These are phyloP conservation scores for Penicillium waksmanii DNA, from an alignment of 495 filamentous ascomycete genomes.

Conservation along the genomic window DNA sequence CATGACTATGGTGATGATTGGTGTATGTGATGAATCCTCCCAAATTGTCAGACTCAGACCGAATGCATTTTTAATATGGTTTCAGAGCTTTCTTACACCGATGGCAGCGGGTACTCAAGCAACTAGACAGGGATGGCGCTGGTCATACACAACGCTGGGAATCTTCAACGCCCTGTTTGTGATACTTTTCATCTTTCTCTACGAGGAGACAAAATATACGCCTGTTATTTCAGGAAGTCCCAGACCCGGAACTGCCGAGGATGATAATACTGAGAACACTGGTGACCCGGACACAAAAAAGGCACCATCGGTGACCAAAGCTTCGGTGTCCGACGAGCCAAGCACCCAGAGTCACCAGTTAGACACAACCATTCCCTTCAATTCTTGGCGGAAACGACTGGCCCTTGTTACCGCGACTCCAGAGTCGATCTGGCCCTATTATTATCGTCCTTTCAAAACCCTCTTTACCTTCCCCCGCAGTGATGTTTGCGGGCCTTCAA, in stretches of 20 bases:
- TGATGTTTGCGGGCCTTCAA: slow-evolving; percentile 44
- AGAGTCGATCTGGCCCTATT: slow-evolving; percentile 40
- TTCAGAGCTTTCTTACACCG: slow-evolving; percentile 38
- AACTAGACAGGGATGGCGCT: slow-evolving; percentile 36
- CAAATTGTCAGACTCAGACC: not conserved
- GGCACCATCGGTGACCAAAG: slow-evolving; percentile 6
- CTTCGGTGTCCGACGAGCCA: slow-evolving; percentile 10
- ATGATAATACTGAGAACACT: slow-evolving; percentile 1
- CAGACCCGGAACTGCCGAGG: not conserved
- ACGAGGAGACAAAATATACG: slow-evolving; percentile 44
- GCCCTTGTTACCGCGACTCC: slow-evolving; percentile 30
- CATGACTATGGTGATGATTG: slow-evolving; percentile 41
- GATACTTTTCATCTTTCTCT: slow-evolving; percentile 31
- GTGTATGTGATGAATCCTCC: slow-evolving; percentile 26
- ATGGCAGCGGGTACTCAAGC: slow-evolving; percentile 41
- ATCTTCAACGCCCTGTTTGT: slow-evolving; percentile 34
- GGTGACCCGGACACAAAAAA: slow-evolving; percentile 2
- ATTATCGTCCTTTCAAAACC: slow-evolving; percentile 37
- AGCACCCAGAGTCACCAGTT: slow-evolving; percentile 25
- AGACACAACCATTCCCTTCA: slow-evolving; percentile 30
- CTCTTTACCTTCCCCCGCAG: slow-evolving; percentile 42
- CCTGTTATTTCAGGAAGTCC: slow-evolving; percentile 24
- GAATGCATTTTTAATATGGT: not conserved
- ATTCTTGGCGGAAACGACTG: slow-evolving; percentile 31
- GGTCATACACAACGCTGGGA: slow-evolving; percentile 35